Conservation (phyloP, 495 filamentous ascomycete genomes). For the Xylaria intraflava region DNA sequence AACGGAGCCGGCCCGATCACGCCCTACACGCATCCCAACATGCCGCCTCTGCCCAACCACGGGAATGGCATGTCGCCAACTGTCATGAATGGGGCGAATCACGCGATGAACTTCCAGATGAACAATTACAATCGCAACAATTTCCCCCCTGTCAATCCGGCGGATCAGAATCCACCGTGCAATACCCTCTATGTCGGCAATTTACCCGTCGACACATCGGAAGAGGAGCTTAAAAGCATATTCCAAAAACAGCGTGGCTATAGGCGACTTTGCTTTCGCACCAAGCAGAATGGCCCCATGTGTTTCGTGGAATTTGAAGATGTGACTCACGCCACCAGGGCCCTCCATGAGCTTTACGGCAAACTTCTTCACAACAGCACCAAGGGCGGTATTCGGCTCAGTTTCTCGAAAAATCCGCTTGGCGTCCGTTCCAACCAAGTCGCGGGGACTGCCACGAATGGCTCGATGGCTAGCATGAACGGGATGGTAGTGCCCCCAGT, state of each 20-base stretch:
- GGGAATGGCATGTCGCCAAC: slow-evolving; percentile 56
- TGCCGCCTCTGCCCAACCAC: slow-evolving; percentile 41
- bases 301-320: slow-evolving; percentile 99
- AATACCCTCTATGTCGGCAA: slow-evolving; percentile 98
- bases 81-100: slow-evolving; percentile 38
- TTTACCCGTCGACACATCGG: slow-evolving; percentile 85
- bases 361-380: slow-evolving; percentile 83
- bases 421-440: slow-evolving; percentile 79
- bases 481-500: slow-evolving; percentile 44
- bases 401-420: slow-evolving; percentile 96
- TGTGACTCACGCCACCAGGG: slow-evolving; percentile 86
- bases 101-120: slow-evolving; percentile 48
- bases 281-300: slow-evolving; percentile 97
- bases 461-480: slow-evolving; percentile 43
- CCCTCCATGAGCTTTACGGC: slow-evolving; percentile 87
- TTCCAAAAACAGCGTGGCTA: slow-evolving; percentile 95
- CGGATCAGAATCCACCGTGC: slow-evolving; percentile 95
- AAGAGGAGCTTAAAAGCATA: slow-evolving; percentile 92
- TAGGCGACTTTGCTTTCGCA: slow-evolving; percentile 93
- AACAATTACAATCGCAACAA: slow-evolving; percentile 54
- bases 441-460: slow-evolving; percentile 32
- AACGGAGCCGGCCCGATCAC: slow-evolving; percentile 41
- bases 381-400: slow-evolving; percentile 95
- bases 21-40: slow-evolving; percentile 44
- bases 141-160: slow-evolving; percentile 86